Conservation (phyloP, 176 grass and related monocot species). For the Triticum urartu region DNA sequence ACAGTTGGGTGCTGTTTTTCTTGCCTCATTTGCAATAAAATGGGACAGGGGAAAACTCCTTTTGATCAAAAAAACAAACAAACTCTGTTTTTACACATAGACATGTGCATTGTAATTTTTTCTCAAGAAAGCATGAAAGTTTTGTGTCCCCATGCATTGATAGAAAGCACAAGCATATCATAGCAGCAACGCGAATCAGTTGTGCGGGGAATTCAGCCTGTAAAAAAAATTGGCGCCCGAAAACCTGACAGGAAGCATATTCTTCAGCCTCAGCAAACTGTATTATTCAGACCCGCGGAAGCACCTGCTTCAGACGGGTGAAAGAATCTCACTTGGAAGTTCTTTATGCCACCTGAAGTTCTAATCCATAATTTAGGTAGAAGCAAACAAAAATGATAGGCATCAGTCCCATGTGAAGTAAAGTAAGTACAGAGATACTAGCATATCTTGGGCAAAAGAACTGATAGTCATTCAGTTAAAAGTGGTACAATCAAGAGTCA, state of each 20-base stretch:
- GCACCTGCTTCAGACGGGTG: neutral
- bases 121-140: too few relatives aligned
- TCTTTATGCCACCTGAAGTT: neutral
- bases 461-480: constrained; percentile 1
- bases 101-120: neutral
- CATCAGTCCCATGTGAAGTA: neutral
- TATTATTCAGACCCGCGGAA: neutral
- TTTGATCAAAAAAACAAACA: neutral
- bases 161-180: neutral
- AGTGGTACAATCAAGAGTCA: constrained; percentile 15
- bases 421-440: neutral
- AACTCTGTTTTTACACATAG: neutral
- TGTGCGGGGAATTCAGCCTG: neutral
- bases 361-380: neutral
- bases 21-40: too few relatives aligned
- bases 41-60: too few relatives aligned
- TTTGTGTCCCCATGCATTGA: neutral
- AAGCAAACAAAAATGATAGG: neutral
- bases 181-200: too few relatives aligned
- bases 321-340: neutral
- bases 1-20: too few relatives aligned
- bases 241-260: neutral
- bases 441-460: neutral
- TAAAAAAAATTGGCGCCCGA: neutral
- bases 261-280: neutral